These are phyloP conservation scores for Ulvella scutata DNA, from an alignment of 139 green algal genomes.

Conservation along the genomic window DNA sequence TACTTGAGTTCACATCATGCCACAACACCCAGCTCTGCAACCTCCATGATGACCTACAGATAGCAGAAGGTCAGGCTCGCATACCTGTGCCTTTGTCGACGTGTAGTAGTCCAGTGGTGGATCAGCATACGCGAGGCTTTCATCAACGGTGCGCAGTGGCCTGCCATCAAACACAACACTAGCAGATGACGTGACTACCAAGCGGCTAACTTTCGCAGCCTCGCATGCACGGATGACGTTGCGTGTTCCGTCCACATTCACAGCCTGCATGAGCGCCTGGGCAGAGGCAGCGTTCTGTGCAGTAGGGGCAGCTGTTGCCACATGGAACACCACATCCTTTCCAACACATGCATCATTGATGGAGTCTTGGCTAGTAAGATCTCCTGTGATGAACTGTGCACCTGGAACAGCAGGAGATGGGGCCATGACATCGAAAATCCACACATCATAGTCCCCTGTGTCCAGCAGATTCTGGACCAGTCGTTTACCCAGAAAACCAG, in stretches of 20 bases:
- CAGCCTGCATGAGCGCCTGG: conserved; percentile 58
- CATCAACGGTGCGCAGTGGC: conserved; percentile 41
- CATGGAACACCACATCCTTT: conserved; percentile 70
- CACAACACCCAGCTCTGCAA: too few relatives aligned
- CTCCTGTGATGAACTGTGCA: conserved; percentile 22
- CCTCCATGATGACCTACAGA: too few relatives aligned
- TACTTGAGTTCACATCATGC: too few relatives aligned
- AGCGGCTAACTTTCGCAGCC: conserved; percentile 16
- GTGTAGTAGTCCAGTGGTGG: conserved; percentile 78
- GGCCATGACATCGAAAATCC: conserved; percentile 54
- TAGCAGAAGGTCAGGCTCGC: too few relatives aligned
- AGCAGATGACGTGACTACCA: conserved; percentile 65
- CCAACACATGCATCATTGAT: conserved; percentile 22
- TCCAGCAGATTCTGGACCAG: conserved; percentile 53
- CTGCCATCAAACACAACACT: conserved; percentile 74
- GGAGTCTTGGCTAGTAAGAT: conserved; percentile 28
- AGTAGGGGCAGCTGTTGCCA: conserved; percentile 62
- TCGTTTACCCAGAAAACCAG: conserved; percentile 70
- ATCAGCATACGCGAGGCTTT: conserved; percentile 47
- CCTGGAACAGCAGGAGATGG: conserved; percentile 14
- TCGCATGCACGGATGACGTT: conserved; percentile 63
- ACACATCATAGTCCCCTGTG: conserved; percentile 39
- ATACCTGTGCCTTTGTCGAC: conserved; percentile 37
- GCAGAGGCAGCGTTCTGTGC: conserved; percentile 47
- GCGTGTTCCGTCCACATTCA: conserved; percentile 71